Percentiles rank a stretch among this genome's conserved stretches.
These are phyloP conservation scores for Psilocybe tampanensis DNA, from an alignment of 768 basidiomycete species.

Conservation along the genomic window DNA sequence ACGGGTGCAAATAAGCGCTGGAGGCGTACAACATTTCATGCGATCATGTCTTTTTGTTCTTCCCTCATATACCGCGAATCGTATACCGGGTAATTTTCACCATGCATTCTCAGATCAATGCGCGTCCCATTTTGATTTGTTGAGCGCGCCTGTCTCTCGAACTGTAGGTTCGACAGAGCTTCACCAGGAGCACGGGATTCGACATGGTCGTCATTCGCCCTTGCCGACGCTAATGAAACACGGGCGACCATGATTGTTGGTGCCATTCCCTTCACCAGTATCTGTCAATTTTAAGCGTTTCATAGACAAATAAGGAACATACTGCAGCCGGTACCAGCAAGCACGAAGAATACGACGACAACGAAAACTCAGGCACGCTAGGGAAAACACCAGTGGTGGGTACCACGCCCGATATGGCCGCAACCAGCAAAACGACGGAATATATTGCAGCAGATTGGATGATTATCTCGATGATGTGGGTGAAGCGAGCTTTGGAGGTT, in stretches of 20 bases:
- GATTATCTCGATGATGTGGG: neutral
- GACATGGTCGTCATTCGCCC: no score
- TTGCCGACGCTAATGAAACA: neutral
- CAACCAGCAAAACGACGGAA: neutral
- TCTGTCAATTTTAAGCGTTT: no score
- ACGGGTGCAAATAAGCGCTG: no score
- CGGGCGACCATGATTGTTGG: neutral
- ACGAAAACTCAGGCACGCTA: neutral
- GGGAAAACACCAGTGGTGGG: neutral
- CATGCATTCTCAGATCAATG: no score
- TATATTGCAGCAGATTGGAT: slow-evolving; percentile 5
- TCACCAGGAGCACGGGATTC: no score
- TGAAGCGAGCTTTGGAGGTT: neutral
- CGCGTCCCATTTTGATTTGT: no score
- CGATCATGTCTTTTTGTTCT: no score
- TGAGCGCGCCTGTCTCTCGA: no score
- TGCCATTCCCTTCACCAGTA: neutral
- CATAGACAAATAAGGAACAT: neutral
- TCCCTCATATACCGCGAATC: no score
- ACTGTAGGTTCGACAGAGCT: no score
- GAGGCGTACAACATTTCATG: no score
- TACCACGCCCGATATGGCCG: neutral
- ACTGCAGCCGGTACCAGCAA: slow-evolving; percentile 3
- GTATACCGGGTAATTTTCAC: no score
- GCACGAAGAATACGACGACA: neutral